Evolutionary conservation across 148 eudicot genomes (phyloP).

Genomic region (Chenopodium berlandieri): DNA sequence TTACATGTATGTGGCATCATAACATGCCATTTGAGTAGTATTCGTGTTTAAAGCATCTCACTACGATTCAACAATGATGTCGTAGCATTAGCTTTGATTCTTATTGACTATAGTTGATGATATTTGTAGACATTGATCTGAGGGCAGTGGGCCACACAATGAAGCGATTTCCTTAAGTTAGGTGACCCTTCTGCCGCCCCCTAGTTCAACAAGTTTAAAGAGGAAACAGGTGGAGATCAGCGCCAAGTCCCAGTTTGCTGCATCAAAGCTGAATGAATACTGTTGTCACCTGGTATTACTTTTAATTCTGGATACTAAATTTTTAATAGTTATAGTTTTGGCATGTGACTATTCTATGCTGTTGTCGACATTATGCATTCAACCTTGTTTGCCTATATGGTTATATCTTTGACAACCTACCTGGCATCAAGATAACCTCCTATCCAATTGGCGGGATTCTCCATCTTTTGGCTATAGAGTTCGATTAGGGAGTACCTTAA

Average conservation of each 20-base stretch:
- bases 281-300: neutral
- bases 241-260: neutral
- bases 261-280: neutral
- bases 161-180: neutral
- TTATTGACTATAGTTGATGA: neutral
- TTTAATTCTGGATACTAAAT: neutral
- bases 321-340: neutral
- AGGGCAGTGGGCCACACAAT: slow-evolving; percentile 1
- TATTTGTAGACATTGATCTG: neutral
- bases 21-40: neutral
- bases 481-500: neutral
- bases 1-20: neutral
- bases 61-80: neutral
- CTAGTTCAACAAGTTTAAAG: neutral
- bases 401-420: neutral
- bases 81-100: neutral
- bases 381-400: neutral
- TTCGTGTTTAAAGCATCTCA: neutral
- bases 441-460: neutral
- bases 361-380: neutral
- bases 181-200: neutral
- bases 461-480: neutral
- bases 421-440: neutral
- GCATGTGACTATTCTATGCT: neutral
- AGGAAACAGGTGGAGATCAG: neutral